Evolutionary conservation across 2,329 filamentous ascomycete species (phyloP).

Genomic region (Penicillium hesseltinei): DNA sequence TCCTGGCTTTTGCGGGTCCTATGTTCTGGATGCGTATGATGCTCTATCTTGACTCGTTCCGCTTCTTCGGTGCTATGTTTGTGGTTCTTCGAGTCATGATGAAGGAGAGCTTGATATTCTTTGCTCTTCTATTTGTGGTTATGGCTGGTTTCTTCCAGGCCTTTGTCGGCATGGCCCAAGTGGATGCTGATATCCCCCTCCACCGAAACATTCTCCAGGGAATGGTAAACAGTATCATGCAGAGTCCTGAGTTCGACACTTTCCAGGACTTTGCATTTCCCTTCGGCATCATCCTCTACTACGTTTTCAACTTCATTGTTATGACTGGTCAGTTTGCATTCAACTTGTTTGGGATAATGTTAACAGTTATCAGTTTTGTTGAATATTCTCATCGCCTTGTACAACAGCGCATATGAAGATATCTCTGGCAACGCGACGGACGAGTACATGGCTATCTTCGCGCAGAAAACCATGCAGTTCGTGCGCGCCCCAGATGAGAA

Average conservation of each 20-base stretch:
- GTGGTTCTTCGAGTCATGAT: conserved; percentile 95
- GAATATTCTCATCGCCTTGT: conserved; percentile 95
- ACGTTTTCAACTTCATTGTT: conserved; percentile 95
- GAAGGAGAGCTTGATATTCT: conserved; percentile 94
- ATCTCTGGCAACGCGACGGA: conserved; percentile 91
- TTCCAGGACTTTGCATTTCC: conserved; percentile 91
- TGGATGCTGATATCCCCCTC: conserved; percentile 64
- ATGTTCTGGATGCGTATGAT: conserved; percentile 96
- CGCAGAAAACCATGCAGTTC: conserved; percentile 94
- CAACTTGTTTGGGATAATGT: conserved; percentile 10
- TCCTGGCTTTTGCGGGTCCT: conserved; percentile 86
- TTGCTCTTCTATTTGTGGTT: conserved; percentile 81
- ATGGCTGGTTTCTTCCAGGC: conserved; percentile 80
- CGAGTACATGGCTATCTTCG: conserved; percentile 90
- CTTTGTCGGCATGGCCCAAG: conserved; percentile 85
- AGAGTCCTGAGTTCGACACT: conserved; percentile 81
- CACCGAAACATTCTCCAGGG: conserved; percentile 49
- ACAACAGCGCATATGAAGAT: conserved; percentile 94
- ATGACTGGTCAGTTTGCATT: conserved; percentile 62
- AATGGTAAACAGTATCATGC: conserved; percentile 85
- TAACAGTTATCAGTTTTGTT: conserved; percentile 60
- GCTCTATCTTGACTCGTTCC: conserved; percentile 87
- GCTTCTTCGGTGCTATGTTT: conserved; percentile 97
- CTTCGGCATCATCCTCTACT: conserved; percentile 93
- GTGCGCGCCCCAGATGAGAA: conserved; percentile 97